These are phyloP conservation scores for Smittium culicis DNA, from an alignment of 371 early-diverging fungal genomes.

Conservation along the genomic window DNA sequence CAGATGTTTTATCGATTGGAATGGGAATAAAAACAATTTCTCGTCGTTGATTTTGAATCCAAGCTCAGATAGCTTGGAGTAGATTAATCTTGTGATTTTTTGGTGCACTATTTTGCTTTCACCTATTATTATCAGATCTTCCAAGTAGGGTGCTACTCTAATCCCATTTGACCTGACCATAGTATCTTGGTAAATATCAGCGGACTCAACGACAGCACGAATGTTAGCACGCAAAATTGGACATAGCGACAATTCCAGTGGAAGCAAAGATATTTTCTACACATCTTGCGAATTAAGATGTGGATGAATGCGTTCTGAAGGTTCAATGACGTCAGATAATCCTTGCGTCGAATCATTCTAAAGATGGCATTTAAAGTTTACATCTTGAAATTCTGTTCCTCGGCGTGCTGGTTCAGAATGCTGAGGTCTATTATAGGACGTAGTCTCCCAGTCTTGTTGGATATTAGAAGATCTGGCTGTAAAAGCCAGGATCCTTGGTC, in stretches of 20 bases:
- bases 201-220: slow-evolving; percentile 2
- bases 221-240: slow-evolving; percentile 28
- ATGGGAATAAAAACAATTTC: slow-evolving; percentile 22
- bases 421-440: background rate
- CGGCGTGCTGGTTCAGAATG: background rate
- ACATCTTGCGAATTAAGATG: background rate
- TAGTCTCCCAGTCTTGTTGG: background rate
- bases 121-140: background rate
- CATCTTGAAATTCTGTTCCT: background rate
- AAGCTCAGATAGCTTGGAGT: slow-evolving; percentile 17
- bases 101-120: background rate
- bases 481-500: background rate
- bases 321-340: background rate
- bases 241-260: slow-evolving; percentile 8
- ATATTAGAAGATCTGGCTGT: background rate
- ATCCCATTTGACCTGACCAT: background rate
- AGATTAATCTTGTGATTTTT: slow-evolving; percentile 17
- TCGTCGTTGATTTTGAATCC: slow-evolving; percentile 26
- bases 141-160: background rate
- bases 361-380: background rate
- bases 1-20: slow-evolving; percentile 27
- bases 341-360: background rate
- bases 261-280: background rate
- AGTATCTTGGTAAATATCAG: slow-evolving; percentile 1
- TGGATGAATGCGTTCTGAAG: slow-evolving; percentile 3